phyloP scores from a whole-genome alignment of 2,329 filamentous ascomycete genomes.

The Phaeophleospora eucalypticola region DNA sequence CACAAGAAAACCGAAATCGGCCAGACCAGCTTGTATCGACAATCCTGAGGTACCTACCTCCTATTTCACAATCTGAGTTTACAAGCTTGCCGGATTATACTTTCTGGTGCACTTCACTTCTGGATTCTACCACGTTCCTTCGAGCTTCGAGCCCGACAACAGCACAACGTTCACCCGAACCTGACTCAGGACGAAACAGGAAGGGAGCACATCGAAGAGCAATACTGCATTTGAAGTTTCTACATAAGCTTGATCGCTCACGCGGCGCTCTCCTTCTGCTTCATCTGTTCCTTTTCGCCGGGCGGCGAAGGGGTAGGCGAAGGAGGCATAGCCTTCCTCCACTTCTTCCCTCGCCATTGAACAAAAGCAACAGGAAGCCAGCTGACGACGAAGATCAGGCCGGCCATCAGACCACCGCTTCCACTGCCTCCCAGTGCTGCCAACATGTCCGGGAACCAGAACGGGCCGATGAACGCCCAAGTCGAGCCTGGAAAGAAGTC shows the following conservation, averaged over 20 bases:
- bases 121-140: no score
- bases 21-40: no score
- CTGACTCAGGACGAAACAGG: no score
- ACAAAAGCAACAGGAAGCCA: constrained; percentile 26
- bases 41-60: no score
- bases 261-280: not conserved
- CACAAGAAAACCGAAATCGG: not conserved
- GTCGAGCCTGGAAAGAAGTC: constrained; percentile 35
- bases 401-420: constrained; percentile 37
- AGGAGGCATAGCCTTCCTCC: constrained; percentile 11
- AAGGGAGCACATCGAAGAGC: no score
- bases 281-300: not conserved
- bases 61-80: no score
- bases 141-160: no score
- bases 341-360: constrained; percentile 22
- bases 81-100: no score
- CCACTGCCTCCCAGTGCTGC: constrained; percentile 33
- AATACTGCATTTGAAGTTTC: no score
- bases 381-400: constrained; percentile 27
- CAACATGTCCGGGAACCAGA: constrained; percentile 42
- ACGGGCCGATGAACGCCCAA: constrained; percentile 49
- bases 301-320: constrained; percentile 22
- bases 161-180: no score
- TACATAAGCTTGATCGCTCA: no score
- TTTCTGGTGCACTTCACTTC: no score